Conservation (phyloP, 208 protist genomes). For the Giardia duodenalis region DNA sequence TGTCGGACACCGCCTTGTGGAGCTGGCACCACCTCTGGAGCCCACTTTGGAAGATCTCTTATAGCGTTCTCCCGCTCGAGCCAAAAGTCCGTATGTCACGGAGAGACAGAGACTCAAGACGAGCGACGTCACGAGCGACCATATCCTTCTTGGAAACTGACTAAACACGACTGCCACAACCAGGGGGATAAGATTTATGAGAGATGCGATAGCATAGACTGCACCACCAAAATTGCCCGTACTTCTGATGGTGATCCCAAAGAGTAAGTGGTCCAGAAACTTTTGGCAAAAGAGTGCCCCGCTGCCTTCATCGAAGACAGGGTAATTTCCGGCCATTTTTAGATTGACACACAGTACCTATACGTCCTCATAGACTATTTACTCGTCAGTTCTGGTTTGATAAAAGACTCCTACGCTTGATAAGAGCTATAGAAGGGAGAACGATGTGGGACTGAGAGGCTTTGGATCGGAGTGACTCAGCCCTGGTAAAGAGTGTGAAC, state of each 20-base stretch:
- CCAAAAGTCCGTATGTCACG: neutral
- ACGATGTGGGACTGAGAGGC: too few species aligned
- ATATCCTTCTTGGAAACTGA: neutral
- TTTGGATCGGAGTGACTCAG: too few species aligned
- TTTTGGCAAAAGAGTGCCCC: neutral
- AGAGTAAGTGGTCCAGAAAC: neutral
- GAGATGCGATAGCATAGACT: neutral
- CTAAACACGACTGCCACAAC: neutral
- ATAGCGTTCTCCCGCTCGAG: neutral
- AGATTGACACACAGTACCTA: too few species aligned
- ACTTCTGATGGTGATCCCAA: neutral
- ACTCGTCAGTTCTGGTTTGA: too few species aligned
- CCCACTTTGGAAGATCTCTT: neutral
- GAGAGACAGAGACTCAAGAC: neutral
- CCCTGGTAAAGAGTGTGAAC: too few species aligned
- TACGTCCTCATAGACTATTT: too few species aligned
- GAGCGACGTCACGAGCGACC: neutral
- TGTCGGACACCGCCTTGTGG: too few species aligned
- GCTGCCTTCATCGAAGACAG: neutral
- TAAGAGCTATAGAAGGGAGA: too few species aligned
- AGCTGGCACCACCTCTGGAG: neutral
- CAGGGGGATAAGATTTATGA: neutral
- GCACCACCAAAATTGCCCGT: neutral
- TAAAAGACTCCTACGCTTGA: too few species aligned
- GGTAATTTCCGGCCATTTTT: neutral